These are phyloP conservation scores for Sarocladiaceae sp. DNA, from an alignment of 2,329 filamentous ascomycete genomes.

Conservation along the genomic window DNA sequence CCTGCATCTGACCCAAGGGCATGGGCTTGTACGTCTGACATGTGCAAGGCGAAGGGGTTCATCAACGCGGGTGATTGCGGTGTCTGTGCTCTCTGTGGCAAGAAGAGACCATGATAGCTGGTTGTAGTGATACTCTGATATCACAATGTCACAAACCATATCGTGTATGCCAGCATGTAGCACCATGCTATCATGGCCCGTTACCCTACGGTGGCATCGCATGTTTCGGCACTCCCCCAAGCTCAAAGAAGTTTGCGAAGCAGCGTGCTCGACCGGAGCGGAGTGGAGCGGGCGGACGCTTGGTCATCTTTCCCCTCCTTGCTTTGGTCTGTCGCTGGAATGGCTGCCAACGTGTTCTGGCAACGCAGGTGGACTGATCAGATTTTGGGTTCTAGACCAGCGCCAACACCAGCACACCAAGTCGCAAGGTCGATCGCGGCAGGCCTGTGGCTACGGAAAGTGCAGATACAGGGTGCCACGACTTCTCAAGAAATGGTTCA, in stretches of 20 bases:
- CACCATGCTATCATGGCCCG: no score
- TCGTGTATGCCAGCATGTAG: no score
- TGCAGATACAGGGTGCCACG: neutral
- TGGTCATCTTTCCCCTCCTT: no score
- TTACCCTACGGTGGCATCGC: no score
- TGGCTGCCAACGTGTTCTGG: neutral
- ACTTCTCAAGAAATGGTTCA: neutral
- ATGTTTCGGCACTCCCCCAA: neutral
- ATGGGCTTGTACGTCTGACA: slow-evolving; percentile 57
- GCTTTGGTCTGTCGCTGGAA: no score
- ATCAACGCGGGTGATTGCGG: slow-evolving; percentile 64
- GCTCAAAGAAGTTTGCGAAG: neutral
- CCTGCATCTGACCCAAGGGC: slow-evolving; percentile 42
- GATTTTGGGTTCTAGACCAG: slow-evolving; percentile 8
- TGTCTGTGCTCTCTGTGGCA: slow-evolving; percentile 63
- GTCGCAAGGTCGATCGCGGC: neutral
- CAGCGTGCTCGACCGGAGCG: neutral
- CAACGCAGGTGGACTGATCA: neutral
- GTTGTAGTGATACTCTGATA: neutral
- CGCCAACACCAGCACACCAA: slow-evolving; percentile 1
- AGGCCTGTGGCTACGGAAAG: neutral
- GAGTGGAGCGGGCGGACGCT: slow-evolving; percentile 7
- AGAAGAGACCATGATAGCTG: slow-evolving; percentile 19
- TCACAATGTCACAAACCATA: no score
- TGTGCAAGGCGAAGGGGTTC: slow-evolving; percentile 53